A percentile compares a stretch with the other conserved stretches of the same genome.
Conservation (phyloP, 371 early-diverging fungal genomes). For the Dinochytrium kinnereticum region DNA sequence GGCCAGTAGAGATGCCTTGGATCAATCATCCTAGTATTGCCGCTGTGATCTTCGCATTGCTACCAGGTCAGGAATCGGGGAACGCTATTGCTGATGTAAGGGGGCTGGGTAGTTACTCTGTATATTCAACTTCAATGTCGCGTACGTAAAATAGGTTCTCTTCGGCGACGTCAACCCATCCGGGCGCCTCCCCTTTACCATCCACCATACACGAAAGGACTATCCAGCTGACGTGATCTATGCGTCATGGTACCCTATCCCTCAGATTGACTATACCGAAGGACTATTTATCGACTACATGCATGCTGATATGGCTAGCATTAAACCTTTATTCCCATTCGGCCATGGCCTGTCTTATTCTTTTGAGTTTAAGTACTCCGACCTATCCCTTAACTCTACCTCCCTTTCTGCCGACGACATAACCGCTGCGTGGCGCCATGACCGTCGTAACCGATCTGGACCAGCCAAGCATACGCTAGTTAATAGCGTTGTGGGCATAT, state of each 20-base stretch:
- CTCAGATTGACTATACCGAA: conserved; percentile 56
- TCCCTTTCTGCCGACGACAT: not conserved
- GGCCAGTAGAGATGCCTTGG: conserved; percentile 62
- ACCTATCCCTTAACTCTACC: conserved; percentile 23
- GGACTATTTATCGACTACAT: conserved; percentile 63
- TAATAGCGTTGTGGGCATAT: conserved; percentile 36
- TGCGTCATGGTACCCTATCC: conserved; percentile 8
- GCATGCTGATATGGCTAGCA: conserved; percentile 57
- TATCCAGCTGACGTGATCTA: conserved; percentile 50
- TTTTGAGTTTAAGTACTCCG: conserved; percentile 52
- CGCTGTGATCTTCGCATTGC: conserved; percentile 60
- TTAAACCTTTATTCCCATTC: conserved; percentile 62
- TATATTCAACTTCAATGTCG: not conserved
- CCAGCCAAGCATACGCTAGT: not conserved
- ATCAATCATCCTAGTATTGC: conserved; percentile 57
- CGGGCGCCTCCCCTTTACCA: conserved; percentile 65
- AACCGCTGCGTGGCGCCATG: not conserved
- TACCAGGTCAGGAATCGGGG: conserved; percentile 69
- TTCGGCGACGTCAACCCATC: conserved; percentile 69
- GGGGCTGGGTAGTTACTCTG: not conserved
- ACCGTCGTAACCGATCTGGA: too few species aligned
- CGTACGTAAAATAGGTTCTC: conserved; percentile 31
- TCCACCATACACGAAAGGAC: conserved; percentile 50
- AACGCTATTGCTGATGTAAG: conserved; percentile 62
- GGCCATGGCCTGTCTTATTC: conserved; percentile 69